Conservation (phyloP, 768 basidiomycete species). For the Mycena galericulata region DNA sequence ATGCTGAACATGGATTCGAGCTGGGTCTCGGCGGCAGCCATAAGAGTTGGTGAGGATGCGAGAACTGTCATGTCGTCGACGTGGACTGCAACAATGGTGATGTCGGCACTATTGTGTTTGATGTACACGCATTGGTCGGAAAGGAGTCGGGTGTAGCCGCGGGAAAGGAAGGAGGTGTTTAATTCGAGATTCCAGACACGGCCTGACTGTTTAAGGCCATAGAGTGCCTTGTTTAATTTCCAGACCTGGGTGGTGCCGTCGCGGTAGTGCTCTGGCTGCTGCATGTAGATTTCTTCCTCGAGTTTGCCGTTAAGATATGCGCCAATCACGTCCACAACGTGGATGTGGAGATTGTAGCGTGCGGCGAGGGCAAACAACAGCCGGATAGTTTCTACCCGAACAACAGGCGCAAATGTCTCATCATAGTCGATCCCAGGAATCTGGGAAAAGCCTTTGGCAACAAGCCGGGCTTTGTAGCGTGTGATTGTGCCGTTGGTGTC, state of each 20-base stretch:
- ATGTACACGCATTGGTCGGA: conserved; percentile 35
- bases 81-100: conserved; percentile 27
- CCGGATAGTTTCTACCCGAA: conserved; percentile 28
- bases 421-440: conserved; percentile 46
- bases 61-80: conserved; percentile 43
- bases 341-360: conserved; percentile 40
- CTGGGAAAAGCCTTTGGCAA: conserved; percentile 44
- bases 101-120: conserved; percentile 15
- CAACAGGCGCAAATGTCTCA: conserved; percentile 32
- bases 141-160: conserved; percentile 20
- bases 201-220: conserved; percentile 41
- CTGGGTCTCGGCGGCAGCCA: conserved; percentile 18
- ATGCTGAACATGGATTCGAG: conserved; percentile 33
- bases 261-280: conserved; percentile 24
- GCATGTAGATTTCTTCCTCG: conserved; percentile 36
- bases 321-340: conserved; percentile 46
- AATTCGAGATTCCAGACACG: conserved; percentile 45
- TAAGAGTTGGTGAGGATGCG: conserved; percentile 13
- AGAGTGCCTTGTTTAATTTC: conserved; percentile 33
- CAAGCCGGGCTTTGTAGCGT: conserved; percentile 42
- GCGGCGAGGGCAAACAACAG: conserved; percentile 45
- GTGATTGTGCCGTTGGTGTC: conserved; percentile 41
- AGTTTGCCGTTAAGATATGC: conserved; percentile 22
- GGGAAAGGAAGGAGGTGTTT: conserved; percentile 12
- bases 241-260: conserved; percentile 34